phyloP scores from a whole-genome alignment of 768 basidiomycete species.

The Astraeus odoratus region DNA sequence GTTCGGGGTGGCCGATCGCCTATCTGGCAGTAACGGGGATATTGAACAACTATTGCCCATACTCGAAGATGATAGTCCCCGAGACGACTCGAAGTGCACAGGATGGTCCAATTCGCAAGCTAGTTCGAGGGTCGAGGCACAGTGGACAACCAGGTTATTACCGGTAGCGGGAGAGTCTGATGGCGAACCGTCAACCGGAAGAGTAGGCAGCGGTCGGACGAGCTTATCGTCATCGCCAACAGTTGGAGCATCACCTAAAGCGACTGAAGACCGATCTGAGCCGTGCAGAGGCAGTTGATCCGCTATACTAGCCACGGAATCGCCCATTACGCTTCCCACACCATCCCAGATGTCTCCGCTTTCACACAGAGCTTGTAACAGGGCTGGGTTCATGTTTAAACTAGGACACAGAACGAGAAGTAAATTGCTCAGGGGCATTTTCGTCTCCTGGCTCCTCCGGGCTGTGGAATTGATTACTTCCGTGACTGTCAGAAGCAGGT shows the following conservation, averaged over 20 bases:
- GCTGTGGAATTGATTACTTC: conserved; percentile 77
- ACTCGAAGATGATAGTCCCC: no score
- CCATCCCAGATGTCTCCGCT: conserved; percentile 58
- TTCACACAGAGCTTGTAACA: conserved; percentile 71
- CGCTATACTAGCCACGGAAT: not conserved
- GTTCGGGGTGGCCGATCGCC: conserved; percentile 31
- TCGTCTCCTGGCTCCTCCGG: conserved; percentile 60
- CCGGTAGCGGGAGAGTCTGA: no score
- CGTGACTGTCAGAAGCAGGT: conserved; percentile 75
- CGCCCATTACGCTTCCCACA: not conserved
- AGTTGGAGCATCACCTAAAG: no score
- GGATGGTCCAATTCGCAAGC: no score
- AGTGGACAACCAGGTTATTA: no score
- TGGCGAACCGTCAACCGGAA: no score
- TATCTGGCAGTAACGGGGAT: conserved; percentile 24
- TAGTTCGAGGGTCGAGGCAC: no score
- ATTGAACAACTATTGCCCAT: no score
- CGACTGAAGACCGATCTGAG: no score
- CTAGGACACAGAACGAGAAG: conserved; percentile 85
- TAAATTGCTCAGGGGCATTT: conserved; percentile 90
- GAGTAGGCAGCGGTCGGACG: no score
- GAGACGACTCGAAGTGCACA: no score
- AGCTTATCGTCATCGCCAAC: no score
- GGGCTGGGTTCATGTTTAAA: conserved; percentile 67
- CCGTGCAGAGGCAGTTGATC: not conserved